These are phyloP conservation scores for Penicillium sp. DNA, from an alignment of 2,329 filamentous ascomycete species.

Conservation along the genomic window DNA sequence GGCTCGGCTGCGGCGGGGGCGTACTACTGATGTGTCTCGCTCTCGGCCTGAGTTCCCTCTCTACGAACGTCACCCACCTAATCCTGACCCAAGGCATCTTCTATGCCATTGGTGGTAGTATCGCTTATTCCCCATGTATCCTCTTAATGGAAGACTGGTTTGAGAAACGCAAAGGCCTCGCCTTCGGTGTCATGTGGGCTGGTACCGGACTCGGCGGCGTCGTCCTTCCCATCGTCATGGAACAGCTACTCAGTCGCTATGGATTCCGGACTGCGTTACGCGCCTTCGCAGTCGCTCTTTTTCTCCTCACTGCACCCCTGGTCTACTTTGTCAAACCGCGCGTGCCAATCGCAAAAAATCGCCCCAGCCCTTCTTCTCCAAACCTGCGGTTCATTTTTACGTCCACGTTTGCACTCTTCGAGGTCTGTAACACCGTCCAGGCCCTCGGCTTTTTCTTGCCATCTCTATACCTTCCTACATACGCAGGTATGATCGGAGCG, in stretches of 20 bases:
- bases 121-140: conserved; percentile 12
- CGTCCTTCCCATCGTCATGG: conserved; percentile 48
- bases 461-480: conserved; percentile 39
- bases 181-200: conserved; percentile 48
- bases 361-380: conserved; percentile 14
- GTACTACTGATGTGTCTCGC: conserved; percentile 12
- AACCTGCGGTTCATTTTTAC: conserved; percentile 36
- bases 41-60: conserved; percentile 11
- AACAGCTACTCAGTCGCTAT: conserved; percentile 46
- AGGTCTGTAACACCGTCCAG: conserved; percentile 42
- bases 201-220: conserved; percentile 41
- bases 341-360: too few species aligned
- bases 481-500: conserved; percentile 30
- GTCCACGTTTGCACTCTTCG: conserved; percentile 49
- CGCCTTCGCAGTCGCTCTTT: conserved; percentile 43
- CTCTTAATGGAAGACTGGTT: conserved; percentile 16
- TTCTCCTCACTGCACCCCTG: conserved; percentile 41
- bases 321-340: conserved; percentile 47
- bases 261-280: conserved; percentile 49
- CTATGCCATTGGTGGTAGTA: conserved; percentile 7
- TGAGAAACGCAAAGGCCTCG: conserved; percentile 39
- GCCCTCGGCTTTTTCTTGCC: conserved; percentile 40
- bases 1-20: conserved; percentile 5
- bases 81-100: conserved; percentile 14
- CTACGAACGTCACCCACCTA: conserved; percentile 9